phyloP scores from a whole-genome alignment of 352 stramenopile species.

The Phytophthora pseudosyringae region DNA sequence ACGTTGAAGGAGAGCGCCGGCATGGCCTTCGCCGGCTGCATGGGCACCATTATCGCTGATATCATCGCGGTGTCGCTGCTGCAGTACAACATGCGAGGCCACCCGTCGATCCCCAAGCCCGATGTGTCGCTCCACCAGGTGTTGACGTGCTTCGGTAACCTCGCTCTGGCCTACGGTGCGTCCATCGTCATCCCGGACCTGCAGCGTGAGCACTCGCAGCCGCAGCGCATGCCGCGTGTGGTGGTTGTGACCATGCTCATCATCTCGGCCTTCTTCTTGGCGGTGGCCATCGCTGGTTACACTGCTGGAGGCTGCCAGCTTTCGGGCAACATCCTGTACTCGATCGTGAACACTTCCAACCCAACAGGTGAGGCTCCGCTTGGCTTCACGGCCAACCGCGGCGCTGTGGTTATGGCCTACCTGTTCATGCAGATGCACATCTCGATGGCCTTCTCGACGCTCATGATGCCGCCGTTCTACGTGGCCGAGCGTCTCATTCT shows the following conservation, averaged over 20 bases:
- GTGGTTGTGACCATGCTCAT: constrained; percentile 21
- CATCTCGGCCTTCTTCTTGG: constrained; percentile 30
- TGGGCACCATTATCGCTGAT: constrained; percentile 33
- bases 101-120: constrained; percentile 17
- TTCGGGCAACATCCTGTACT: constrained; percentile 32
- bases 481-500: constrained; percentile 34
- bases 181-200: constrained; percentile 29
- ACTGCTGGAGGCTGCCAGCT: constrained; percentile 27
- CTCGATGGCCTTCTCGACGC: constrained; percentile 27
- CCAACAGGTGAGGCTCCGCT: constrained; percentile 17
- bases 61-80: constrained; percentile 24
- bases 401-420: constrained; percentile 30
- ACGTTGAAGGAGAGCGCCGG: constrained; percentile 28
- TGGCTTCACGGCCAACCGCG: constrained; percentile 29
- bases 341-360: constrained; percentile 28
- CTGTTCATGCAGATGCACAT: constrained; percentile 40
- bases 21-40: constrained; percentile 21
- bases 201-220: constrained; percentile 25
- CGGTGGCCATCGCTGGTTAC: constrained; percentile 22
- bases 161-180: constrained; percentile 26
- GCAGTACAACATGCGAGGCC: constrained; percentile 29
- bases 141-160: constrained; percentile 27
- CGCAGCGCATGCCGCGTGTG: constrained; percentile 27
- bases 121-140: constrained; percentile 28
- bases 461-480: constrained; percentile 33